Base-by-base conservation (phyloP, 106 monocot species). In the Posidonia australis region DNA sequence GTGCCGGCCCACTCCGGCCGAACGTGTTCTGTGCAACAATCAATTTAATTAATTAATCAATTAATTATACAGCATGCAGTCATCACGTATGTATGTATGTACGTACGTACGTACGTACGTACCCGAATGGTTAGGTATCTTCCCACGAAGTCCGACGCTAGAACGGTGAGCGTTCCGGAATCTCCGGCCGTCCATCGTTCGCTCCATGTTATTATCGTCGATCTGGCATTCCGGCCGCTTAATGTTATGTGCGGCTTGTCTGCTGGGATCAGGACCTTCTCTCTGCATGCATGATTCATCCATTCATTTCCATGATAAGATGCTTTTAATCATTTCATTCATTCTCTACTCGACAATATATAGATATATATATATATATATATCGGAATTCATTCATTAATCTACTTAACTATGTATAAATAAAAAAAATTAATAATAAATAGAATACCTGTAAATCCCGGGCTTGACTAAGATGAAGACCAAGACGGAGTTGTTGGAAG, bases 61-160 rank as follows among this genome's bases (percentile, higher is more conserved):
- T n/a, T n/a, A n/a, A n/a, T n/a, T n/a, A n/a, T n/a, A n/a, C n/a
- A n/a, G n/a, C n/a, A n/a, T n/a, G n/a, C n/a, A n/a, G n/a, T n/a
- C n/a, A n/a, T n/a, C 36, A 36, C 36, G 7, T 36, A 36, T 36
- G 36, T 7, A 36, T 36, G 36, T 7, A 36, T 7, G 5, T 36
- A n/a, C n/a, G n/a, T n/a, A n/a, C n/a, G n/a, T n/a, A n/a, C n/a
- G 36, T 36, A 36, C 36, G 36, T 36, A 36, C 7, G 11, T 72
- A 86, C 86, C 80, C 82, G 69, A 62, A 86, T 60, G 2, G 86
- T 82, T 0, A 86, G 61, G 36, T 79, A 68, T 68, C 68, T 79
- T 11, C 74, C 82, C 4, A 82, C 79, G 67, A 86, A 82, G 70
- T 86, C 77, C 10, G 82, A 72, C 53, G 82, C 82, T 31, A 63